phyloP scores from a whole-genome alignment of 192 early-diverging fungal genomes.

The Polychytrium aggregatum region DNA sequence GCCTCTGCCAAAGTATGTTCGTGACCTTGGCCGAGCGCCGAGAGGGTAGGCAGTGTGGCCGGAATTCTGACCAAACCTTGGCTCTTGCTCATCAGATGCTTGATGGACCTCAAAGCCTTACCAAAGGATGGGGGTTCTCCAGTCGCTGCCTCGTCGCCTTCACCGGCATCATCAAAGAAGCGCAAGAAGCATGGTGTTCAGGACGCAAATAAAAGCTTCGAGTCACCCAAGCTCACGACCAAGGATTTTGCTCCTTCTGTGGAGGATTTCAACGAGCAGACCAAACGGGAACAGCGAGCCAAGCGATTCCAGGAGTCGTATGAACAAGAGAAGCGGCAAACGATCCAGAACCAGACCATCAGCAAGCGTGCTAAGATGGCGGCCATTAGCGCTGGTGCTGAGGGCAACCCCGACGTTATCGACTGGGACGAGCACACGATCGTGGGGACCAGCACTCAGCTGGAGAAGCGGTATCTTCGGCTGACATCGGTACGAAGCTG shows the following conservation, averaged over 20 bases:
- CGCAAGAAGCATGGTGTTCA: conserved; percentile 18
- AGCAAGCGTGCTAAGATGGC: conserved; percentile 6
- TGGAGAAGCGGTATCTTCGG: conserved; percentile 93
- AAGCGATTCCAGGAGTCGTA: conserved; percentile 17
- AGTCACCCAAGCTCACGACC: conserved; percentile 4
- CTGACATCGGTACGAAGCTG: conserved; percentile 68
- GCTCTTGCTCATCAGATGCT: not conserved
- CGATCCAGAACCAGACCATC: conserved; percentile 3
- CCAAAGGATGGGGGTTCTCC: not conserved
- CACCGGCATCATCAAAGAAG: conserved; percentile 11
- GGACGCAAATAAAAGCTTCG: conserved; percentile 3
- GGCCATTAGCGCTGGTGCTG: conserved; percentile 10
- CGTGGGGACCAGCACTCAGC: conserved; percentile 68
- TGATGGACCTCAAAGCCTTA: conserved; percentile 1
- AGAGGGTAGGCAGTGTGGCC: too few relatives aligned
- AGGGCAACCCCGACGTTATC: conserved; percentile 50
- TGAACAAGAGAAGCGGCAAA: not conserved
- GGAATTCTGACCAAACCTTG: not conserved
- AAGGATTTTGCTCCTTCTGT: not conserved
- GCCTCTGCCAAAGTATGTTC: conserved; percentile 46
- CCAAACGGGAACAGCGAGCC: conserved; percentile 15
- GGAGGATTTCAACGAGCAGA: conserved; percentile 10
- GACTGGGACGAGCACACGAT: conserved; percentile 77
- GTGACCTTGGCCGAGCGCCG: not conserved
- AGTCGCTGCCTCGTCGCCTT: not conserved